Conservation (phyloP, 1,139 yeast species). For the Nakaseomyces glabratus region DNA sequence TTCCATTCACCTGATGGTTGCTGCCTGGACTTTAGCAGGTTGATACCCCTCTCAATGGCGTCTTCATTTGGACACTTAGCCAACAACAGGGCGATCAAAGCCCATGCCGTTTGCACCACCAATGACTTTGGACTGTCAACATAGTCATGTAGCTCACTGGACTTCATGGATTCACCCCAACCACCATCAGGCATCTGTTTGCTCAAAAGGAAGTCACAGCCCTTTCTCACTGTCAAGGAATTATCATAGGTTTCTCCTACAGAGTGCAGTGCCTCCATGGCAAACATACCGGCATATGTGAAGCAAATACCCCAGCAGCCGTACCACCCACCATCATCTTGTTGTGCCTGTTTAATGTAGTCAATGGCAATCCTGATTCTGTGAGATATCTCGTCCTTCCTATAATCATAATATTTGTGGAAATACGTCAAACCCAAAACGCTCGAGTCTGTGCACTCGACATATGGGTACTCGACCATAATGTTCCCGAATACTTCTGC, state of each 20-base stretch:
- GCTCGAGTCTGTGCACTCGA: slow-evolving; percentile 94
- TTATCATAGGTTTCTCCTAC: slow-evolving; percentile 57
- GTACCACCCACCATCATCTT: slow-evolving; percentile 88
- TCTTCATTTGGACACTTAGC: slow-evolving; percentile 69
- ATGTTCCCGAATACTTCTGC: slow-evolving; percentile 97
- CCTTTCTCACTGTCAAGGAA: slow-evolving; percentile 53
- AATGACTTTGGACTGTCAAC: slow-evolving; percentile 56
- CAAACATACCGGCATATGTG: slow-evolving; percentile 97
- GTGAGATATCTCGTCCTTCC: slow-evolving; percentile 50
- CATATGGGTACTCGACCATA: slow-evolving; percentile 97
- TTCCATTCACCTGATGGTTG: slow-evolving; percentile 73
- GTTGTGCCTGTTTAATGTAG: slow-evolving; percentile 62
- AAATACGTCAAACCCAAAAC: slow-evolving; percentile 83
- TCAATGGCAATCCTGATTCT: slow-evolving; percentile 68
- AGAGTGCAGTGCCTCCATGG: slow-evolving; percentile 78
- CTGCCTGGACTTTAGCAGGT: slow-evolving; percentile 61
- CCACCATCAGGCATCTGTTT: slow-evolving; percentile 88
- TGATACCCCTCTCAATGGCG: slow-evolving; percentile 56
- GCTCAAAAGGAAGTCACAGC: slow-evolving; percentile 73
- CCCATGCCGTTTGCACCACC: slow-evolving; percentile 94
- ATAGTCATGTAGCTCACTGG: slow-evolving; percentile 71
- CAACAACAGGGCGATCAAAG: slow-evolving; percentile 65
- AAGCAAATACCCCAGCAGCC: slow-evolving; percentile 98
- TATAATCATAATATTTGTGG: slow-evolving; percentile 54
- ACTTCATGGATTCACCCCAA: slow-evolving; percentile 86